These are phyloP conservation scores for Phylloporus arenicola DNA, from an alignment of 768 basidiomycete genomes.

Conservation along the genomic window DNA sequence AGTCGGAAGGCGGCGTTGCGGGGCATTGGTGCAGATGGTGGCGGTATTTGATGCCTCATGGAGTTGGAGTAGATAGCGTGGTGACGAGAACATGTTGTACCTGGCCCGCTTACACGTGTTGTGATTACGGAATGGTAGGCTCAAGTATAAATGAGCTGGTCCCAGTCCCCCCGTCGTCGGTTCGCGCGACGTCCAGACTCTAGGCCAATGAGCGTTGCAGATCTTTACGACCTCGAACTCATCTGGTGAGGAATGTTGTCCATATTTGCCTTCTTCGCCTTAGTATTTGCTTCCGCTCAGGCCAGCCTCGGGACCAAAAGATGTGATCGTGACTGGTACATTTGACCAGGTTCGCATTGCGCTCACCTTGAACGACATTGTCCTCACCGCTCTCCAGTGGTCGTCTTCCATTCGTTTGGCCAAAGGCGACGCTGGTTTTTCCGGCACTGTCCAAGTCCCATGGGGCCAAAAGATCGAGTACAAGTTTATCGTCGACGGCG, in stretches of 20 bases:
- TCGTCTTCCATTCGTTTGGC: constrained; percentile 49
- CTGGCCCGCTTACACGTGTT: constrained; percentile 14
- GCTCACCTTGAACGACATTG: not conserved
- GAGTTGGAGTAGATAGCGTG: constrained; percentile 2
- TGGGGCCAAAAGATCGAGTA: constrained; percentile 61
- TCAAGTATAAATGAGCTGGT: constrained; percentile 20
- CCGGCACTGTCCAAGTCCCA: constrained; percentile 48
- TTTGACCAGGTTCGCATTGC: constrained; percentile 64
- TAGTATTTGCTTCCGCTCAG: constrained; percentile 33
- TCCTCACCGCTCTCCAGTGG: constrained; percentile 43
- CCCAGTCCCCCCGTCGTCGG: not conserved
- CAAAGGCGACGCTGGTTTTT: constrained; percentile 52
- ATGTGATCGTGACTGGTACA: constrained; percentile 68
- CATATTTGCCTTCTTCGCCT: not conserved
- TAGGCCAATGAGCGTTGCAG: constrained; percentile 28
- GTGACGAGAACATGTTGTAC: constrained; percentile 10
- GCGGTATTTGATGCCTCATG: constrained; percentile 8
- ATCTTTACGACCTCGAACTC: constrained; percentile 49
- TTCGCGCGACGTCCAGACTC: constrained; percentile 4
- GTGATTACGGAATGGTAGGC: constrained; percentile 18
- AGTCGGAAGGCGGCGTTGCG: constrained; percentile 32
- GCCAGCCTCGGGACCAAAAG: constrained; percentile 50
- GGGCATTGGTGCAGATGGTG: constrained; percentile 24
- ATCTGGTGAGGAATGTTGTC: constrained; percentile 40
- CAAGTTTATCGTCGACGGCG: constrained; percentile 78